Percentiles rank a stretch among this genome's conserved stretches.
Conservation (phyloP, 768 basidiomycete genomes). For the Tulasnella sp. region DNA sequence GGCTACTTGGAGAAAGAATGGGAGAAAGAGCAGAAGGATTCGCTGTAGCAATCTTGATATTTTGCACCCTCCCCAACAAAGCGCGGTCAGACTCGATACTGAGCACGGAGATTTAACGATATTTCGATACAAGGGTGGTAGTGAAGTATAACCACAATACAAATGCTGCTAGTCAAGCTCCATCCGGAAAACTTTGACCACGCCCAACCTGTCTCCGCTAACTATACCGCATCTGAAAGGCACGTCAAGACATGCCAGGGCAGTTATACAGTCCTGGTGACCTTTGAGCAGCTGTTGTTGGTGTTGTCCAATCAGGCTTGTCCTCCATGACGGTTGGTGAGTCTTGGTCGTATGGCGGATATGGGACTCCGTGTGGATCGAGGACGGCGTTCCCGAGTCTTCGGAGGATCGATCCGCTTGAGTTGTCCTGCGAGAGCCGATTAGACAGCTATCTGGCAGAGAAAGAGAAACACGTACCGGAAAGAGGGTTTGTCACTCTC, state of each 20-base stretch:
- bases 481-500: conserved; percentile 75
- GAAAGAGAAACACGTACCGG: conserved; percentile 46
- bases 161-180: conserved; percentile 28
- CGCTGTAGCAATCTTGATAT: background rate
- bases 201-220: conserved; percentile 86
- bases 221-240: conserved; percentile 90
- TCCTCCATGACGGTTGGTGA: conserved; percentile 69
- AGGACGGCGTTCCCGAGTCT: background rate
- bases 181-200: conserved; percentile 71
- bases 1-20: conserved; percentile 24
- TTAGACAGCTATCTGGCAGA: background rate
- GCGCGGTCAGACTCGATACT: background rate
- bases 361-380: conserved; percentile 26
- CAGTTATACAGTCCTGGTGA: conserved; percentile 88
- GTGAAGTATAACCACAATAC: background rate
- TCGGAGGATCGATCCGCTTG: conserved; percentile 21
- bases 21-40: background rate
- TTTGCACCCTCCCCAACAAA: background rate
- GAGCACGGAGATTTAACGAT: background rate
- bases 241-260: conserved; percentile 80
- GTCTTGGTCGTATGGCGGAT: conserved; percentile 41
- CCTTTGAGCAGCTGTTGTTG: conserved; percentile 80
- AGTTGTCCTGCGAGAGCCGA: background rate
- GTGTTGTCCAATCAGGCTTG: conserved; percentile 71
- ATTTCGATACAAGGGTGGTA: background rate